phyloP scores from a whole-genome alignment of 2,329 filamentous ascomycete species.

The Karstenula rhodostoma region DNA sequence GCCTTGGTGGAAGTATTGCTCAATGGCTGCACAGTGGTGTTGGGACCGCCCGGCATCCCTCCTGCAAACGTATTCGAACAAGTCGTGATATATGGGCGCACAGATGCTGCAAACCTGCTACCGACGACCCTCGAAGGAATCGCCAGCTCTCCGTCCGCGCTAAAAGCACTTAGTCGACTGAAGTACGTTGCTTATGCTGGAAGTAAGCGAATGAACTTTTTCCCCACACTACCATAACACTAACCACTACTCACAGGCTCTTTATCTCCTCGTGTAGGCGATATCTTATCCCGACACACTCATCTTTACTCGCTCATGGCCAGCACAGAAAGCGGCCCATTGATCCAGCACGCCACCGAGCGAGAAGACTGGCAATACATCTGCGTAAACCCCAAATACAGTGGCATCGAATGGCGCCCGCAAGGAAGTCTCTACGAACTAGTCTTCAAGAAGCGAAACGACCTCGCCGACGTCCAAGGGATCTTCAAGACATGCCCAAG shows the following conservation, averaged over 20 bases:
- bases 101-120: constrained; percentile 29
- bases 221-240: neutral
- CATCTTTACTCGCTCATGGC: constrained; percentile 25
- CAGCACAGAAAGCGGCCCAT: constrained; percentile 28
- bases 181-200: constrained; percentile 33
- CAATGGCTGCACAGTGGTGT: constrained; percentile 27
- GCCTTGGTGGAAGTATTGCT: constrained; percentile 26
- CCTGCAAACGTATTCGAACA: constrained; percentile 25
- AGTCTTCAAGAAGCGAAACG: constrained; percentile 25
- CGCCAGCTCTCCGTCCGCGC: constrained; percentile 23
- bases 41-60: constrained; percentile 28
- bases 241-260: constrained; percentile 23
- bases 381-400: constrained; percentile 28
- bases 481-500: constrained; percentile 30
- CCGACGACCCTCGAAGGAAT: constrained; percentile 33
- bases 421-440: constrained; percentile 30
- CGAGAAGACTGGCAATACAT: constrained; percentile 37
- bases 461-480: constrained; percentile 26
- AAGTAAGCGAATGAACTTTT: constrained; percentile 18
- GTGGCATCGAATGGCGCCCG: constrained; percentile 36
- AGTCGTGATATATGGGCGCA: constrained; percentile 28
- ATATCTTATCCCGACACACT: constrained; percentile 28
- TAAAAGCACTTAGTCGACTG: constrained; percentile 27
- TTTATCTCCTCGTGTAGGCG: constrained; percentile 26
- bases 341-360: constrained; percentile 34